Evolutionary conservation across 176 grass and related monocot genomes (phyloP).

Genomic region (Aegilops tauschii): DNA sequence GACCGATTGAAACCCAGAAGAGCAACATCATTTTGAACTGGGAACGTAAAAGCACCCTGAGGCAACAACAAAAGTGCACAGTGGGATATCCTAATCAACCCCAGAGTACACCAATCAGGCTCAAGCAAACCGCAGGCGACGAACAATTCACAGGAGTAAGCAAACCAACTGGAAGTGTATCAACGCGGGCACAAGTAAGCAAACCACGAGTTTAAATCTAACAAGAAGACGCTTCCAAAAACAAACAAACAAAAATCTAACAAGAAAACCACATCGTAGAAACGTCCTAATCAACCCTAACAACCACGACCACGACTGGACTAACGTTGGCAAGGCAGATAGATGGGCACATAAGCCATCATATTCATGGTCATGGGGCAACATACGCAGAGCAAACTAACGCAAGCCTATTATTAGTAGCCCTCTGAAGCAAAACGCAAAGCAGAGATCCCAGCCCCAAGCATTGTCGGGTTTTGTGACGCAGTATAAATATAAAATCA

Average conservation of each 20-base stretch:
- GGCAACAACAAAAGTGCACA: neutral
- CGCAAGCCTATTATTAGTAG: neutral
- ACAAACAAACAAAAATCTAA: neutral
- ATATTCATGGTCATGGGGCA: neutral
- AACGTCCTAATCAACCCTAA: constrained; percentile 38
- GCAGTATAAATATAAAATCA: constrained; percentile 2
- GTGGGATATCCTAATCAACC: neutral
- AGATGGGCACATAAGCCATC: neutral
- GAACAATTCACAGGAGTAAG: neutral
- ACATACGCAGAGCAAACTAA: neutral
- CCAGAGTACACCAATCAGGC: neutral
- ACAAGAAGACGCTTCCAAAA: no score
- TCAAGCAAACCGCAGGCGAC: neutral
- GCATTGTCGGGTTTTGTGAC: neutral
- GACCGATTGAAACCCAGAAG: neutral
- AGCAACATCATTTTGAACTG: neutral
- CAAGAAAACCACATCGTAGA: neutral
- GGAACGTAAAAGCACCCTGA: neutral
- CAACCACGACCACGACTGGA: neutral
- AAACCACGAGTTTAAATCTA: neutral
- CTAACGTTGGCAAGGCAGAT: neutral
- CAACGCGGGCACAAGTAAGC: neutral
- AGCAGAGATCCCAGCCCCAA: neutral
- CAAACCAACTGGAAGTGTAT: constrained; percentile 20
- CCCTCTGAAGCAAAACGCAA: neutral